Conservation (phyloP, 495 filamentous ascomycete species). For the Cenococcum geophilum region DNA sequence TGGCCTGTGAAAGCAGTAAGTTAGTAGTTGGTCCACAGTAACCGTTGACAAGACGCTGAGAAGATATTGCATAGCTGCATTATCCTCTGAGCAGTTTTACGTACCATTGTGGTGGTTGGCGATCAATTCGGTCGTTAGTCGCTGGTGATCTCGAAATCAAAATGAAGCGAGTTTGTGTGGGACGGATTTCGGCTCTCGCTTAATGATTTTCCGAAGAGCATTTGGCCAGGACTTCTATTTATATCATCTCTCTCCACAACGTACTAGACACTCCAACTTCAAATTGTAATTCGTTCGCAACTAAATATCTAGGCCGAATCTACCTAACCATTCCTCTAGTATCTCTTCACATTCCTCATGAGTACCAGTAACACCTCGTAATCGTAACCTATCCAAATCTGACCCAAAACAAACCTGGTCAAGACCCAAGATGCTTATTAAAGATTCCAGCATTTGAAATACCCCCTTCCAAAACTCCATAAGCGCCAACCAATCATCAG, state of each 20-base stretch:
- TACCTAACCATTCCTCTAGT: not conserved
- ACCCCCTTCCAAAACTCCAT: not conserved
- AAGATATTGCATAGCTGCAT: no score
- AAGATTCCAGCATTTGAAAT: not conserved
- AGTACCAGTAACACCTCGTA: not conserved
- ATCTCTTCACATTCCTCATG: not conserved
- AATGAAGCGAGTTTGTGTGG: not conserved
- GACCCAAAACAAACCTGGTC: not conserved
- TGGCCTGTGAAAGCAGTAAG: slow-evolving; percentile 45
- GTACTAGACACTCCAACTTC: no score
- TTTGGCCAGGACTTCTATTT: not conserved
- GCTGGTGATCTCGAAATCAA: no score
- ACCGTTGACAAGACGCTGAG: no score
- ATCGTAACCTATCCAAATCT: not conserved
- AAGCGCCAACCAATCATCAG: slow-evolving; percentile 5
- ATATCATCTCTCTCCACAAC: not conserved
- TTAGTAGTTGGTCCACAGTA: not conserved
- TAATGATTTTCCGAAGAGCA: not conserved
- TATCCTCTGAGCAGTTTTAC: no score
- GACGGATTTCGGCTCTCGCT: not conserved
- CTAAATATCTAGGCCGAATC: not conserved
- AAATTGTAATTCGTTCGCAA: not conserved
- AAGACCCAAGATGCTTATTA: not conserved
- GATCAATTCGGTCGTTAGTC: not conserved
- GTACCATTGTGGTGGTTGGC: not conserved